Percentiles rank a stretch among this genome's conserved stretches.
These are phyloP conservation scores for Aspergillus ochraceoroseus DNA, from an alignment of 2,329 filamentous ascomycete genomes.

Conservation along the genomic window DNA sequence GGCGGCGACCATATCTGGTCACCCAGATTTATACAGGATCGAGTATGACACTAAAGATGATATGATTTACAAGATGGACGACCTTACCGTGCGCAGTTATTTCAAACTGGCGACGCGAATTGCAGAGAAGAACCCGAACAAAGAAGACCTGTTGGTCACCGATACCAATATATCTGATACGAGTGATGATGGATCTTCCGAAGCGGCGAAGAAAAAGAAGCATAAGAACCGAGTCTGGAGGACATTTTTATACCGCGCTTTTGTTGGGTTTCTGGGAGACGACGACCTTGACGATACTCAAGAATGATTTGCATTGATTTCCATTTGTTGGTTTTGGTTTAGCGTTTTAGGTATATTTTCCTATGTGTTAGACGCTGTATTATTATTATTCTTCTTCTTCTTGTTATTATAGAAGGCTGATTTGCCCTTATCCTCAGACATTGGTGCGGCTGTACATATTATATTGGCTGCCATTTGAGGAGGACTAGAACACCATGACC, in stretches of 20 bases:
- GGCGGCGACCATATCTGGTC: constrained; percentile 39
- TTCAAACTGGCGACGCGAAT: constrained; percentile 76
- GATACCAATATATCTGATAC: constrained; percentile 17
- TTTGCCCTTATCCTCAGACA: no score
- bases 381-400: no score
- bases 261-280: constrained; percentile 66
- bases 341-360: not conserved
- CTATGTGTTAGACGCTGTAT: not conserved
- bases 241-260: constrained; percentile 71
- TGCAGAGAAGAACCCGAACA: constrained; percentile 45
- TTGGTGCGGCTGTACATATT: no score
- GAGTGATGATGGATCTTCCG: constrained; percentile 1
- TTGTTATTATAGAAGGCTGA: no score
- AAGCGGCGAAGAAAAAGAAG: constrained; percentile 35
- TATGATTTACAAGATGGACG: constrained; percentile 65
- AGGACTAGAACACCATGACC: no score
- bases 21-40: constrained; percentile 68
- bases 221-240: constrained; percentile 64
- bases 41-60: constrained; percentile 85
- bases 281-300: constrained; percentile 54
- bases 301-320: constrained; percentile 16
- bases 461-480: no score
- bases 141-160: constrained; percentile 25
- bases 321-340: not conserved
- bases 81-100: constrained; percentile 79